These are phyloP conservation scores for Cinnamomum micranthum DNA, from an alignment of 164 flowering plant species.

Conservation along the genomic window DNA sequence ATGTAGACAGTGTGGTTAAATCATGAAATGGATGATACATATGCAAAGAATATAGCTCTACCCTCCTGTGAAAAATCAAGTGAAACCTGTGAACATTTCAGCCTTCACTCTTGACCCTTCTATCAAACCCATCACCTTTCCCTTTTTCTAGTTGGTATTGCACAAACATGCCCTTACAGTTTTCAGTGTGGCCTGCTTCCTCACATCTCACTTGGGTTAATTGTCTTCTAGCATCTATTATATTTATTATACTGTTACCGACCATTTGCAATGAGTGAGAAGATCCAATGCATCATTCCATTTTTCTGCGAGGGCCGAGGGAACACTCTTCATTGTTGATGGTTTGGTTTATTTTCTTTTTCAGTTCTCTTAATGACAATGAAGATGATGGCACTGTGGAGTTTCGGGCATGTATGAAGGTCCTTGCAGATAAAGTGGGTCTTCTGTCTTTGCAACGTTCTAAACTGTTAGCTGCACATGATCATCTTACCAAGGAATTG, in stretches of 20 bases:
- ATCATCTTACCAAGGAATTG: constrained; percentile 65
- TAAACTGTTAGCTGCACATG: constrained; percentile 60
- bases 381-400: constrained; percentile 77
- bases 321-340: neutral
- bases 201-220: no score
- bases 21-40: no score
- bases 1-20: no score
- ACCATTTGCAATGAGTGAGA: neutral
- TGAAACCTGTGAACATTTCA: no score
- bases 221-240: no score
- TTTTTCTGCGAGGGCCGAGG: neutral
- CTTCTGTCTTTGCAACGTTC: constrained; percentile 63
- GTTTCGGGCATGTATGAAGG: constrained; percentile 65
- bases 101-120: no score
- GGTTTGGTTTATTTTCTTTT: constrained; percentile 7
- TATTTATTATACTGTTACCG: neutral
- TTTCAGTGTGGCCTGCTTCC: no score
- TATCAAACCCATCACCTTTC: no score
- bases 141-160: no score
- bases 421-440: constrained; percentile 86
- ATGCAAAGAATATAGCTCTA: no score
- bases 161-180: no score
- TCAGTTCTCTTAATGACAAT: constrained; percentile 60
- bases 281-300: neutral
- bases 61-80: no score